These are phyloP conservation scores for Euptelea pleiosperma DNA, from an alignment of 164 flowering plant species.

Conservation along the genomic window DNA sequence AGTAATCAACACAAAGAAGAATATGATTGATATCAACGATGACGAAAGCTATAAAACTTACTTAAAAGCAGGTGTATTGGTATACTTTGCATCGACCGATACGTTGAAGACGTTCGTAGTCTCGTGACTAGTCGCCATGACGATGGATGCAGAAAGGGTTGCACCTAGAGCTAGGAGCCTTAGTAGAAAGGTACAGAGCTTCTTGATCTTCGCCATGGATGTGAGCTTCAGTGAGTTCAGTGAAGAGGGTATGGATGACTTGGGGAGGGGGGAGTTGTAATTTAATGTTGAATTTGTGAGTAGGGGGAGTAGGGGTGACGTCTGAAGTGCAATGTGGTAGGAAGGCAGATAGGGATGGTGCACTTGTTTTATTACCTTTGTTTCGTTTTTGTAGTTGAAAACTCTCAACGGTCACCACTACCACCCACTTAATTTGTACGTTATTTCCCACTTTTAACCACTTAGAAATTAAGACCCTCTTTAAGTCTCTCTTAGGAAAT, in stretches of 20 bases:
- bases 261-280: too few species aligned
- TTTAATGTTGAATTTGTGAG: too few species aligned
- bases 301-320: too few species aligned
- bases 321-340: conserved; percentile 13
- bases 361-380: conserved; percentile 23
- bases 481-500: too few species aligned
- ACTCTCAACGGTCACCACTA: conserved; percentile 16
- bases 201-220: conserved; percentile 28
- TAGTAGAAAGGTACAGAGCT: conserved; percentile 28
- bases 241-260: too few species aligned
- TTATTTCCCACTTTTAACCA: too few species aligned
- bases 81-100: conserved; percentile 49
- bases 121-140: conserved; percentile 60
- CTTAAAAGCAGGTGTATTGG: conserved; percentile 56
- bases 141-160: conserved; percentile 40
- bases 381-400: conserved; percentile 9
- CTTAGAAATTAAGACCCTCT: too few species aligned
- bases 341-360: conserved; percentile 31
- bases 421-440: too few species aligned
- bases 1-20: neutral
- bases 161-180: conserved; percentile 67
- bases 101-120: conserved; percentile 35
- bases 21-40: neutral
- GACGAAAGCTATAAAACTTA: conserved; percentile 20
- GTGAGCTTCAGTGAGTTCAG: too few species aligned